Conservation (phyloP, 331 rosid species). For the Rosa hybrid region DNA sequence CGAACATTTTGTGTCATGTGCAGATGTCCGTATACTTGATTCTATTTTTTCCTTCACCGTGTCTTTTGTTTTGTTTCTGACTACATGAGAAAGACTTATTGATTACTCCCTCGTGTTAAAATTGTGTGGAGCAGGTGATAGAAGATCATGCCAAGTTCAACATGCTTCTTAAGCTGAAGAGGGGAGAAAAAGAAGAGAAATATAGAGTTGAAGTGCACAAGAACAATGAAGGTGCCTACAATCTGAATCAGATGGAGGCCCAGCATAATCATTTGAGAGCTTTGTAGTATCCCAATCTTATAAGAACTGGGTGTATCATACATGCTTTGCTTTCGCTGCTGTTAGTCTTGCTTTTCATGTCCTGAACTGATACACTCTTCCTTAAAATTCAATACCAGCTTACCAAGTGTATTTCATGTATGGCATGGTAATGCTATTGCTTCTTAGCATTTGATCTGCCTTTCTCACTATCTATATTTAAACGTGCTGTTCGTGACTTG, state of each 20-base stretch:
- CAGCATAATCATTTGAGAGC: slow-evolving; percentile 25
- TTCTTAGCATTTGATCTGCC: background rate
- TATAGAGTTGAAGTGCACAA: slow-evolving; percentile 76
- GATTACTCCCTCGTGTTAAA: background rate
- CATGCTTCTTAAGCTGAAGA: slow-evolving; percentile 74
- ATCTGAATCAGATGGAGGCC: slow-evolving; percentile 65
- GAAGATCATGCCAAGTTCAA: slow-evolving; percentile 73
- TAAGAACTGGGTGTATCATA: background rate
- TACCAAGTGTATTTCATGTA: background rate
- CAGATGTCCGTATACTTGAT: too few species aligned
- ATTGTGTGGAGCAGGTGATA: slow-evolving; percentile 49
- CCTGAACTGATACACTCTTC: background rate
- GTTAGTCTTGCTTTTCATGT: background rate
- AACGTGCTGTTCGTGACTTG: background rate
- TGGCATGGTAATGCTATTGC: background rate
- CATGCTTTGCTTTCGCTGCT: background rate
- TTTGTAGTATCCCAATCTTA: background rate
- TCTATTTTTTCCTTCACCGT: background rate
- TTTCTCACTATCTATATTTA: fast-evolving
- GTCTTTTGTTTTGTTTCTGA: background rate
- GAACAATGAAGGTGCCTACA: slow-evolving; percentile 65
- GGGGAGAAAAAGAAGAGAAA: slow-evolving; percentile 83
- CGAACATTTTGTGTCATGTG: background rate
- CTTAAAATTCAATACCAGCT: background rate
- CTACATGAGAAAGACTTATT: background rate